These are phyloP conservation scores for Lepidium sativum DNA, from an alignment of 345 rosid species.

Conservation along the genomic window DNA sequence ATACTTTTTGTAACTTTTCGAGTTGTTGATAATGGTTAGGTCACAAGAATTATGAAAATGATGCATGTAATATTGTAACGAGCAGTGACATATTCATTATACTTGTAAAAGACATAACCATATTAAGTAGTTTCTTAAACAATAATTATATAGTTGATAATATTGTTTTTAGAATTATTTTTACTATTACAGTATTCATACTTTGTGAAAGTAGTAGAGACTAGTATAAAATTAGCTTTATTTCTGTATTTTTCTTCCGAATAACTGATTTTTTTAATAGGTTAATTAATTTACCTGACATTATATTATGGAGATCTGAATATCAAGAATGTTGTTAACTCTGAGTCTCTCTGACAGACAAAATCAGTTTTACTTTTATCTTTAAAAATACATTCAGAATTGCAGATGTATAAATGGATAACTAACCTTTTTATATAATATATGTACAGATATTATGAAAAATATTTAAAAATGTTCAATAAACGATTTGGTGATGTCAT, in stretches of 20 bases:
- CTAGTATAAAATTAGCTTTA: not conserved
- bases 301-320: not conserved
- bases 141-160: too few relatives aligned
- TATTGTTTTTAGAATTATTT: too few relatives aligned
- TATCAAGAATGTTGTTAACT: constrained; percentile 19
- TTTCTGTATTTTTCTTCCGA: too few relatives aligned
- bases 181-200: too few relatives aligned
- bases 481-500: constrained; percentile 8
- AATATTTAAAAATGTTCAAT: not conserved
- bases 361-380: not conserved
- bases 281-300: not conserved
- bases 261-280: not conserved
- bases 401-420: too few relatives aligned
- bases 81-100: not conserved
- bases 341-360: constrained; percentile 17
- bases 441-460: not conserved
- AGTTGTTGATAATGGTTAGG: not conserved
- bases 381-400: not conserved
- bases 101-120: too few relatives aligned
- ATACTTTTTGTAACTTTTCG: too few relatives aligned
- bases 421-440: not conserved
- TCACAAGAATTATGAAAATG: not conserved
- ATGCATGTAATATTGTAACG: not conserved
- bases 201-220: too few relatives aligned
- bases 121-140: too few relatives aligned